phyloP scores from a whole-genome alignment of 1,284 basidiomycete species.

The Tilletia horrida region DNA sequence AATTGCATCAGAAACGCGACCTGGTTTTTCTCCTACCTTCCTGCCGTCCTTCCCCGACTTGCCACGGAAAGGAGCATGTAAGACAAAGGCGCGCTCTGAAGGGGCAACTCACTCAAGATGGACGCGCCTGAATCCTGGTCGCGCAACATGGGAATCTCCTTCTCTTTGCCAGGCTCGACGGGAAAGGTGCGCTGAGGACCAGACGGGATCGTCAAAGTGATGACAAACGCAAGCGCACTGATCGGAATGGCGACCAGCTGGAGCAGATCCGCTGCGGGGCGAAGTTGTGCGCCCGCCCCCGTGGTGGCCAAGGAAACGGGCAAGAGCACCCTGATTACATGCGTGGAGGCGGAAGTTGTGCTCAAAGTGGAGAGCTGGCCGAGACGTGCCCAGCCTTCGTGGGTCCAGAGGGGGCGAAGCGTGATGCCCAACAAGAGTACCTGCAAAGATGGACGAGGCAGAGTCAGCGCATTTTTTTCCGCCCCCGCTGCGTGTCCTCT shows the following conservation, averaged over 20 bases:
- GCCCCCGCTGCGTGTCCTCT: no score
- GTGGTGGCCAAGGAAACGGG: neutral
- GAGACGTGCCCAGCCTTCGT: conserved; percentile 6
- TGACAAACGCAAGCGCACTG: neutral
- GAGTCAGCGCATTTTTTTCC: neutral
- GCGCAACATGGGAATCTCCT: neutral
- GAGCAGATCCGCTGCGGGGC: neutral
- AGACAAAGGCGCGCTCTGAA: no score
- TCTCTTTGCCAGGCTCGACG: neutral
- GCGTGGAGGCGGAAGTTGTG: neutral
- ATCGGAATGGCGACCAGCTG: neutral
- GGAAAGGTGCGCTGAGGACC: conserved; percentile 6
- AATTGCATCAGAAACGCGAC: no score
- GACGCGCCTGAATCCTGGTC: conserved; percentile 16
- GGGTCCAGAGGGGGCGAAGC: neutral
- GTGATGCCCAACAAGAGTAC: neutral
- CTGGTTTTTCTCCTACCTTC: no score
- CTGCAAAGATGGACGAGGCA: neutral
- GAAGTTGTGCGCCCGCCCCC: neutral
- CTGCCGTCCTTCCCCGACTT: no score
- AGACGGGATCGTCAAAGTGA: conserved; percentile 1
- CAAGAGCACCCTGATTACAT: neutral
- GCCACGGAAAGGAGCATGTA: neutral
- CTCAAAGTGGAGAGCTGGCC: neutral
- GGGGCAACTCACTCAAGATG: neutral